Base-by-base conservation (phyloP, 768 basidiomycete species). In the Gymnopilus junonius region DNA sequence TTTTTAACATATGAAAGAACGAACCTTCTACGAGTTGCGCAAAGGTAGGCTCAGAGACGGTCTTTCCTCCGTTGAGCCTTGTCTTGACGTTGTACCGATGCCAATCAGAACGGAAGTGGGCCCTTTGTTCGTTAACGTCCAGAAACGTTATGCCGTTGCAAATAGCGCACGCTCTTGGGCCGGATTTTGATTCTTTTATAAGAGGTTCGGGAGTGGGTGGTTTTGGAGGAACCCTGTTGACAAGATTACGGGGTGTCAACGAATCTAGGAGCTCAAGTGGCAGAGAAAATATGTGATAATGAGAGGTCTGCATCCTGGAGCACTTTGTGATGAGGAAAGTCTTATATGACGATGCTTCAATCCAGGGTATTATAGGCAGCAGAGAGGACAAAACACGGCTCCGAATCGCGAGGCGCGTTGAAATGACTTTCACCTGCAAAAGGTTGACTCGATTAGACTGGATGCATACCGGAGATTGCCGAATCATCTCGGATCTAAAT, bases 81-180 rank as follows among this genome's bases (percentile, higher is more conserved):
- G 86, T 83, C 77, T 97, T 97, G 67, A 95, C 92, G 74, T 99
- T 99, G 79, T 97, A 99, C 61, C 95, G 86, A 82, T 99, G 97
- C 97, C 97, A 99, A 75, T 99, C 97, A 10, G 93, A 93, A 67
- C 89, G 87, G 74, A 93, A 97, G 76, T 99, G 97, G 1, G 78
- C 74, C 55, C 95, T 83, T 69, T 98, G 95, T 62, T 91, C 92
- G 34, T 91, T 87, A 6, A 99, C 84, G 61, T 90, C 88, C 12
- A 78, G 66, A 66, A 99, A 98, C 0, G 76, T 69, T 2, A 85
- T 82, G 4, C 88, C 91, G 17, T 87, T 80, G 69, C 93, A 95
- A 54, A 94, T 77, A 55, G 85, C 90, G 72, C 93, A 94, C 0
- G 87, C 79, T 59, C 86, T 80, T 35, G 85, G 79, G 32, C 83